Percentiles rank a stretch among this genome's conserved stretches.
phyloP scores from a whole-genome alignment of 2,329 filamentous ascomycete genomes.

The Trichoderma sp. region DNA sequence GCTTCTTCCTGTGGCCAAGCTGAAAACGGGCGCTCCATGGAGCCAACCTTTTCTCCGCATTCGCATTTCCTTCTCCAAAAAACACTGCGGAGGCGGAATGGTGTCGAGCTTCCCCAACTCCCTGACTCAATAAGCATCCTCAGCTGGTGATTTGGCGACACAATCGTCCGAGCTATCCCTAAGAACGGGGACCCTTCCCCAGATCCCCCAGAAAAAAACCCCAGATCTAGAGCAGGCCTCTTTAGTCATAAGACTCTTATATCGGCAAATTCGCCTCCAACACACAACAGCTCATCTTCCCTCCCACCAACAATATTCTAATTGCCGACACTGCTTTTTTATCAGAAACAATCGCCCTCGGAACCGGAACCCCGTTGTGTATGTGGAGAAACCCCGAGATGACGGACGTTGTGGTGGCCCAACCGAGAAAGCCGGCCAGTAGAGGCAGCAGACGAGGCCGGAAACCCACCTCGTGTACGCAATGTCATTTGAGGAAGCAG shows the following conservation, averaged over 20 bases:
- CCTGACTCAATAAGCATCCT: neutral
- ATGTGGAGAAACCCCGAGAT: conserved; percentile 3
- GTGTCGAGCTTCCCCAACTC: neutral
- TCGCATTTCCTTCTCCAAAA: neutral
- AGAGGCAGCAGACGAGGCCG: conserved; percentile 13
- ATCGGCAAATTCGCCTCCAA: conserved; percentile 6
- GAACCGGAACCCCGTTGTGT: neutral
- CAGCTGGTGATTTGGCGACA: neutral
- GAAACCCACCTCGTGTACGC: conserved; percentile 13
- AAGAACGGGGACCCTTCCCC: neutral
- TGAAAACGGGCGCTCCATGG: neutral
- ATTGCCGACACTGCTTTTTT: neutral
- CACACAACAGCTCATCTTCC: neutral
- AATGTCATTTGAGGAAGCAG: conserved; percentile 11
- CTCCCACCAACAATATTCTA: neutral
- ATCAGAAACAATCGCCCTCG: neutral
- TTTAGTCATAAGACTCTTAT: neutral
- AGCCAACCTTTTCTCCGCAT: neutral
- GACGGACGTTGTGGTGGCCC: conserved; percentile 1
- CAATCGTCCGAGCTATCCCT: neutral
- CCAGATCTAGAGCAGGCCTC: neutral
- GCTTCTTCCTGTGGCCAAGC: neutral
- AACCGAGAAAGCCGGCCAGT: neutral
- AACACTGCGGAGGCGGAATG: neutral
- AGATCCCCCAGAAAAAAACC: neutral